Base-by-base conservation (phyloP, 108 stramenopile species). In the Cyclotella choctawhatcheeana region DNA sequence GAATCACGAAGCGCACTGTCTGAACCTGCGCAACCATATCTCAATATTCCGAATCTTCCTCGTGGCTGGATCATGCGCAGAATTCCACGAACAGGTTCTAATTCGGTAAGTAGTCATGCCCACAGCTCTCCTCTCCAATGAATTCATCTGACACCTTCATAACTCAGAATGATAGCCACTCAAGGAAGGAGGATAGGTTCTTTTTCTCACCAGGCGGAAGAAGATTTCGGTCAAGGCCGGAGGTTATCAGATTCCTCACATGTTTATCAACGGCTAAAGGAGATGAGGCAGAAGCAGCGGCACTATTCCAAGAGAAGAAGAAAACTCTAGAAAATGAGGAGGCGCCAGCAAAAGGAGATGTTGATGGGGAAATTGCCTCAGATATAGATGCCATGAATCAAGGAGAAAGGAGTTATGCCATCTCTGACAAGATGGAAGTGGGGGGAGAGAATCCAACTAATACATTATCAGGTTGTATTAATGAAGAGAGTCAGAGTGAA, bases 161-260 rank as follows among this genome's bases (percentile, higher is more conserved):
- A 2, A 10, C 10, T 56, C 55, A 56, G 27, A 10, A 56, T 29
- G 30, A 56, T 30, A 14, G 29, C 29, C 10, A n/a, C 20, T 12
- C 8, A 29, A 27, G 3, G n/a, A 13, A 29, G 14, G 4, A 31
- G 13, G 55, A 56, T 30, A 29, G 55, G 55, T 56, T 31, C 29
- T 56, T 31, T 30, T 56, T 56, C 29, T 56, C 55, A 10, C 55
- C 55, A 2, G 55, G 35, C 22, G 45, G 59, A 5, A 34, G 44
- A 29, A 71, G 50, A 22, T 71, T 71, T 44, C 58, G 70, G 0
- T 61, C 59, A 2, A 71, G 18, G 52, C 59, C 69, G 5, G 69
- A 70, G 30, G 69, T 70, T 25, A 44, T 22, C 5, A 20, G 58
- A 21, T 70, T 70, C 18, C 24, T 70, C 30, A 18, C 21, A 2